Conservation (phyloP, 1,139 yeast genomes). For the Hansenula sp. region DNA sequence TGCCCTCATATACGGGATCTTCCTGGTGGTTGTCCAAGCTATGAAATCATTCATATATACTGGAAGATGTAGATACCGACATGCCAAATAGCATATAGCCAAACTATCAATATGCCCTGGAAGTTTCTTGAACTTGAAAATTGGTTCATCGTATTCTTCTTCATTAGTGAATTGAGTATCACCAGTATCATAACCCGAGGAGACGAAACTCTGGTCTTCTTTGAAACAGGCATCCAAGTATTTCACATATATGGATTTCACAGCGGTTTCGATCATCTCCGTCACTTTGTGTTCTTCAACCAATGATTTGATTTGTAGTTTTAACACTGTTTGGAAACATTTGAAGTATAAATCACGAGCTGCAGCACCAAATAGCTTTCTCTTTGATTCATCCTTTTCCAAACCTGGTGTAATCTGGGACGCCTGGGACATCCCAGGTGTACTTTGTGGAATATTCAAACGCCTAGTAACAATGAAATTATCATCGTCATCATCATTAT, state of each 20-base stretch:
- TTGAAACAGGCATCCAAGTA: not conserved
- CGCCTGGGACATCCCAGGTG: conserved; percentile 18
- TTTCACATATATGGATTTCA: conserved; percentile 26
- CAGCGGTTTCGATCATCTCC: conserved; percentile 35
- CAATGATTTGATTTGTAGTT: conserved; percentile 43
- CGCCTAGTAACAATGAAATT: conserved; percentile 47
- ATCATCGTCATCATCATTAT: conserved; percentile 71
- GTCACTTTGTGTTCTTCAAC: conserved; percentile 30
- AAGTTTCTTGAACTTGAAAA: conserved; percentile 6
- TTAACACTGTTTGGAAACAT: conserved; percentile 53
- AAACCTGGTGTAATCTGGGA: conserved; percentile 13
- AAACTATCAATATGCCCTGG: conserved; percentile 29
- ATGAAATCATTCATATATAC: conserved; percentile 35
- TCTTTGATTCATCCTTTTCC: conserved; percentile 16
- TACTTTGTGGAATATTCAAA: conserved; percentile 41
- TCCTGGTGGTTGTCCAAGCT: conserved; percentile 28
- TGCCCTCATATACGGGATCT: conserved; percentile 37
- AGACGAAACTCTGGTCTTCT: not conserved
- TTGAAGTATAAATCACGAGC: conserved; percentile 45
- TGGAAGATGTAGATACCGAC: conserved; percentile 36
- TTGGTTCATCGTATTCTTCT: not conserved
- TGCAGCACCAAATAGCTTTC: conserved; percentile 46
- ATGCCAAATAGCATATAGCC: conserved; percentile 35
- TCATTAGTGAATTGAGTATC: not conserved
- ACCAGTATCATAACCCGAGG: not conserved